Evolutionary conservation across 2,329 filamentous ascomycete species (phyloP), one percentile per base, ranked within the genome.

Genomic region (Sphaerulina musiva): DNA sequence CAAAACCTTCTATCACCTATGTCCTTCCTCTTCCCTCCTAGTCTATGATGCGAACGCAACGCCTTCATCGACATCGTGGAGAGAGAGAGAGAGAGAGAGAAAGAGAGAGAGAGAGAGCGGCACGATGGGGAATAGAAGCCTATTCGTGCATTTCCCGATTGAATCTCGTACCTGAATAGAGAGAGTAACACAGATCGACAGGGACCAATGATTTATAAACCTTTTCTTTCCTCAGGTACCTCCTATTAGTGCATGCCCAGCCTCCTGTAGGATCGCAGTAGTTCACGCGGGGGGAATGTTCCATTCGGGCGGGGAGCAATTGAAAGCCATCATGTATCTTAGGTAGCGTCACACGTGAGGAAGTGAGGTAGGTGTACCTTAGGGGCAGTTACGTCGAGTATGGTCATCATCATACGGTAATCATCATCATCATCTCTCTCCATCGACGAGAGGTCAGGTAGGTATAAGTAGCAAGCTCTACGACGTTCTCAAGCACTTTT

Each of bases 101-200:
- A n/a, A 51, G 12, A n/a, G 31, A 9, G 48, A 51, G 12, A n/a
- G 5, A 17, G 14, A 17, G 14, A 1, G 14, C n/a, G 29, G 29
- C 48, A 51, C 41, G 48, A 51, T 51, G 23, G 26, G 38, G 23
- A 17, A 26, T 2, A 6, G 39, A 14, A 36, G 48, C 48, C 48
- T 20, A 51, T 51, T 51, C 48, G 48, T 51, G 48, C 48, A 51
- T n/a, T n/a, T n/a, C 45, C 48, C 26, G 11, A 4, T 40, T 17
- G 14, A 17, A 38, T 36, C 40, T 14, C 32, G 48, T 45, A 17
- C 48, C 48, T 51, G 41, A 32, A n/a, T 11, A 20, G 26, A 31
- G 4, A 42, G 41, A 51, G 44, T 40, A 31, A 51, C 44, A 39
- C 42, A 17, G 14, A 17, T 17, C 14, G 14, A 17, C 14, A 17